Evolutionary conservation across 257 asterid species (phyloP).

Genomic region (Thymus mandschuricus): DNA sequence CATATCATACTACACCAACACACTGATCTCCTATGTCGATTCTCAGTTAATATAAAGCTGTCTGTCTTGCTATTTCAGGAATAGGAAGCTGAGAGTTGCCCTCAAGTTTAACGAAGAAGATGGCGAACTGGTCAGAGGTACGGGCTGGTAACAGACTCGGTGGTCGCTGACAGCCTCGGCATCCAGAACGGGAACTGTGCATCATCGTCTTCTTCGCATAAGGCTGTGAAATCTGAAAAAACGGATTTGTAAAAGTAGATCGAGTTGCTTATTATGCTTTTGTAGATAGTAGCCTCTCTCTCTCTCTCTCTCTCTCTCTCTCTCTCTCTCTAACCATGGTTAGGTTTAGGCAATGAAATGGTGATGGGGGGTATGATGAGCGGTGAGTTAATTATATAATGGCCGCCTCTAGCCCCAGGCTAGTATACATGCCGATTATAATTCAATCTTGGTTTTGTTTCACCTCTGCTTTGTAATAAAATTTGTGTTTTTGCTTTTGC

Average conservation of each 20-base stretch:
- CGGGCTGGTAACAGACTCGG: constrained; percentile 81
- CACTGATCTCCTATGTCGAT: background rate
- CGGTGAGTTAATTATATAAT: constrained; percentile 53
- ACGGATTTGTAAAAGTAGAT: constrained; percentile 48
- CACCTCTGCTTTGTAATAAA: constrained; percentile 31
- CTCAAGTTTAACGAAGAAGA: constrained; percentile 83
- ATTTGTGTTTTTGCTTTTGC: background rate
- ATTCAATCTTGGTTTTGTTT: background rate
- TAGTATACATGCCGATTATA: background rate
- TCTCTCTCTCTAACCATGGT: constrained; percentile 14
- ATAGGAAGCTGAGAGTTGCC: constrained; percentile 69
- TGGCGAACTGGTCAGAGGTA: constrained; percentile 82
- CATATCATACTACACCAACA: background rate
- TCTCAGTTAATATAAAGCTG: background rate
- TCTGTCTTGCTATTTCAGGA: constrained; percentile 46
- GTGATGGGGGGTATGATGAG: constrained; percentile 49
- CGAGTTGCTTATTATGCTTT: constrained; percentile 5
- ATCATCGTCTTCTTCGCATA: constrained; percentile 42
- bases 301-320: background rate
- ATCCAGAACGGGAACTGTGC: constrained; percentile 60
- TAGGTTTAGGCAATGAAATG: constrained; percentile 40
- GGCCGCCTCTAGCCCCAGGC: constrained; percentile 67
- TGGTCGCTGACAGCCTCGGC: constrained; percentile 76
- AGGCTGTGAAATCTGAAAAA: constrained; percentile 71
- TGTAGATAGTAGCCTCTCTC: constrained; percentile 49